Evolutionary conservation across 768 basidiomycete species (phyloP).

Genomic region (Auricularia sp.): DNA sequence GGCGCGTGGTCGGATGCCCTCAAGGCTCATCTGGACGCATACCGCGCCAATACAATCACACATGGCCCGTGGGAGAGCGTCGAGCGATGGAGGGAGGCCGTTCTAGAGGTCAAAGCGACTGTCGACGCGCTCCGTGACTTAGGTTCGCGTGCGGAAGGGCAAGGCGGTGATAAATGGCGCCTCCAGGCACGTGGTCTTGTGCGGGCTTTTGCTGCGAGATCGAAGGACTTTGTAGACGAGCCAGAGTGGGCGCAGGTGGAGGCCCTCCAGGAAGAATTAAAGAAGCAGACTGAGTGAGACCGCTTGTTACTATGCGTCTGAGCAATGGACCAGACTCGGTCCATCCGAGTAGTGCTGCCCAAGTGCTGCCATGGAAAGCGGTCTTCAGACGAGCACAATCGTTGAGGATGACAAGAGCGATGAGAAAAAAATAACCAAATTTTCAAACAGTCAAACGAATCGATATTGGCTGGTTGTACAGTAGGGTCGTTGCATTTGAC

Average conservation of each 20-base stretch:
- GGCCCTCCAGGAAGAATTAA: slow-evolving; percentile 56
- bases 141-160: slow-evolving; percentile 47
- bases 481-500: too few species aligned
- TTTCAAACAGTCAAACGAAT: too few species aligned
- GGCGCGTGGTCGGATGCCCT: slow-evolving; percentile 71
- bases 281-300: slow-evolving; percentile 18
- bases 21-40: slow-evolving; percentile 76
- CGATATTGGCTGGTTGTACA: too few species aligned
- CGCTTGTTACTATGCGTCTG: not conserved
- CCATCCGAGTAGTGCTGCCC: too few species aligned
- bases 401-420: too few species aligned
- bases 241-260: slow-evolving; percentile 67
- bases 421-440: too few species aligned
- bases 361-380: too few species aligned
- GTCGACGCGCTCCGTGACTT: slow-evolving; percentile 77
- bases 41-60: slow-evolving; percentile 51
- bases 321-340: too few species aligned
- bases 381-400: too few species aligned
- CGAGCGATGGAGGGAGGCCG: slow-evolving; percentile 62
- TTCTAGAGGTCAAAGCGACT: slow-evolving; percentile 70
- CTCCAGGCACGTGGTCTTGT: slow-evolving; percentile 80
- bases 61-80: slow-evolving; percentile 10
- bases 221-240: slow-evolving; percentile 76
- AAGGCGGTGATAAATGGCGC: slow-evolving; percentile 50
- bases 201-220: slow-evolving; percentile 79